These are phyloP conservation scores for Peronospora belbahrii DNA, from an alignment of 352 stramenopile genomes.

Conservation along the genomic window DNA sequence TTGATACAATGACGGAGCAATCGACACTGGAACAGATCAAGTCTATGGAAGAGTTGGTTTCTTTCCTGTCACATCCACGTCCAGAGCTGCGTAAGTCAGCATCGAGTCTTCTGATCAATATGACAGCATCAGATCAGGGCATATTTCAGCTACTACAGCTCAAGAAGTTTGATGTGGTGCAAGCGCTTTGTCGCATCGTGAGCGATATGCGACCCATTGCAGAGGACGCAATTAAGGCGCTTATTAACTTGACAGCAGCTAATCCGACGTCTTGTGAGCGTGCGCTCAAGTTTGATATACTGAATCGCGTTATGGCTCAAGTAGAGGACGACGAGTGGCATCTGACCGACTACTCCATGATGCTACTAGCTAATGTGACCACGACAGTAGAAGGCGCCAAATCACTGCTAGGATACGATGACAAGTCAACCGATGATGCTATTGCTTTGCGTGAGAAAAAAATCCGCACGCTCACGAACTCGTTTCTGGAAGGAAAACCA, in stretches of 20 bases:
- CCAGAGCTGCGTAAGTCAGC: slow-evolving; percentile 80
- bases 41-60: slow-evolving; percentile 78
- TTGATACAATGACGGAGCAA: slow-evolving; percentile 33
- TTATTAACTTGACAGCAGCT: slow-evolving; percentile 80
- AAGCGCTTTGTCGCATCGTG: slow-evolving; percentile 71
- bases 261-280: slow-evolving; percentile 62
- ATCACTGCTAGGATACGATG: slow-evolving; percentile 57
- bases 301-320: slow-evolving; percentile 85
- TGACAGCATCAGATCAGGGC: slow-evolving; percentile 76
- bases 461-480: slow-evolving; percentile 63
- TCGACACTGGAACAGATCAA: slow-evolving; percentile 45
- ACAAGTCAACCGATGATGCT: slow-evolving; percentile 33
- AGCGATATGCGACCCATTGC: slow-evolving; percentile 80
- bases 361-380: slow-evolving; percentile 80
- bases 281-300: slow-evolving; percentile 65
- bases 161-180: slow-evolving; percentile 60
- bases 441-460: slow-evolving; percentile 69
- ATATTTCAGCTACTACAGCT: slow-evolving; percentile 73
- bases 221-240: slow-evolving; percentile 78
- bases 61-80: slow-evolving; percentile 74
- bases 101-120: slow-evolving; percentile 70
- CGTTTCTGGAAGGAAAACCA: slow-evolving; percentile 63
- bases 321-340: slow-evolving; percentile 77
- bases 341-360: slow-evolving; percentile 82
- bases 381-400: slow-evolving; percentile 60